Evolutionary conservation across 768 basidiomycete genomes (phyloP).

Genomic region (Solioccasus polychromus): DNA sequence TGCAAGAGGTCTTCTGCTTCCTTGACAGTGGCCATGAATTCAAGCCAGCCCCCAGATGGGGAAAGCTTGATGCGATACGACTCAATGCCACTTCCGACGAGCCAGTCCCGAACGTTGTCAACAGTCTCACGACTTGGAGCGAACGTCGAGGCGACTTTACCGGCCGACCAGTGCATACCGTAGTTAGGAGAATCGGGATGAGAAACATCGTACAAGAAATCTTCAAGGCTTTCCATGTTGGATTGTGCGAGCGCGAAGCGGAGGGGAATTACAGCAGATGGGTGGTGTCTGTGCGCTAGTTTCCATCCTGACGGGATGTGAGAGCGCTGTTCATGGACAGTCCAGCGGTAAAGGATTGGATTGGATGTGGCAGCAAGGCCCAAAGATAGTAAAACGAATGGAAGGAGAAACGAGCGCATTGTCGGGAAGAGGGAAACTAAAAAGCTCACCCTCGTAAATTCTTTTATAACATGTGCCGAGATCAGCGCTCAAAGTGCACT

Average conservation of each 20-base stretch:
- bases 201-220: conserved; percentile 28
- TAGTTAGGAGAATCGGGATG: conserved; percentile 34
- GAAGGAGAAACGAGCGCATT: conserved; percentile 14
- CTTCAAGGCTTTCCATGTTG: conserved; percentile 26
- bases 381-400: conserved; percentile 8
- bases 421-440: background rate
- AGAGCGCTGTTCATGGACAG: conserved; percentile 41
- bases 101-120: conserved; percentile 26
- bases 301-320: conserved; percentile 36
- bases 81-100: conserved; percentile 24
- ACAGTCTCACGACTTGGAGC: conserved; percentile 23
- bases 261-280: conserved; percentile 27
- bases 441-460: no score
- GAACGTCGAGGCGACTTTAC: conserved; percentile 27
- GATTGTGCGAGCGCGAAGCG: conserved; percentile 33
- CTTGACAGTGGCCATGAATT: conserved; percentile 24
- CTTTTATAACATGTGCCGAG: no score
- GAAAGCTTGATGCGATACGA: conserved; percentile 16
- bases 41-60: conserved; percentile 24
- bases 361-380: conserved; percentile 15
- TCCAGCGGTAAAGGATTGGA: conserved; percentile 17
- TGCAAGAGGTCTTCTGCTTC: conserved; percentile 34
- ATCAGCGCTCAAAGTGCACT: no score
- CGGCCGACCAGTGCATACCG: conserved; percentile 32
- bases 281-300: conserved; percentile 33